Percentiles rank a stretch among this genome's conserved stretches.
Evolutionary conservation across 495 filamentous ascomycete genomes (phyloP).

Genomic region (Arthonia radiata): DNA sequence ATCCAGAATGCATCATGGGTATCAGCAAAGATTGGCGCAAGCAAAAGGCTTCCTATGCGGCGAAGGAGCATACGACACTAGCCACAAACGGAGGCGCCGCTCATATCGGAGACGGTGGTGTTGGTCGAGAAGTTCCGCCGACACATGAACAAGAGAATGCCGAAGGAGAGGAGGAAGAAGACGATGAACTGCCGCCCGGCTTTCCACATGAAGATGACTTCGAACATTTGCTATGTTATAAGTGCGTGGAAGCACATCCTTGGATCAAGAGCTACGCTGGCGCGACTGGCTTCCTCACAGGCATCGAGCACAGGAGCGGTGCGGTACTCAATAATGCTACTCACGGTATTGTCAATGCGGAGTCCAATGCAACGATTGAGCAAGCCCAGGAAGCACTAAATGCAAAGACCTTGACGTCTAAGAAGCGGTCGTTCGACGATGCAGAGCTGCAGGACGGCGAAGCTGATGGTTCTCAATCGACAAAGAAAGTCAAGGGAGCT

Average conservation of each 20-base stretch:
- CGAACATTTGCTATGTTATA: conserved; percentile 75
- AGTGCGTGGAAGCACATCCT: conserved; percentile 66
- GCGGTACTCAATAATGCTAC: too few relatives aligned
- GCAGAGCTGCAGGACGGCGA: conserved; percentile 8
- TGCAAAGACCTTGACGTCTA: too few relatives aligned
- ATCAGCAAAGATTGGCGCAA: conserved; percentile 25
- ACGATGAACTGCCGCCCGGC: conserved; percentile 40
- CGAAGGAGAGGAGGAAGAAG: conserved; percentile 10
- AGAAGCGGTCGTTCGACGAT: too few relatives aligned
- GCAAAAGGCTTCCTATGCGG: conserved; percentile 3
- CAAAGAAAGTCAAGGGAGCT: conserved; percentile 3
- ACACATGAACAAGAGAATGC: conserved; percentile 2
- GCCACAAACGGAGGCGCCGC: conserved; percentile 2
- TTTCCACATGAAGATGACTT: conserved; percentile 81
- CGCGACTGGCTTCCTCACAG: conserved; percentile 50
- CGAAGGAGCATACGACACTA: conserved; percentile 1
- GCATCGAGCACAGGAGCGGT: conserved; percentile 24
- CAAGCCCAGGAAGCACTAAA: too few relatives aligned
- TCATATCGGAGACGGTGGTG: conserved; percentile 2
- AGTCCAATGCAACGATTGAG: conserved; percentile 7
- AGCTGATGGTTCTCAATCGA: conserved; percentile 1
- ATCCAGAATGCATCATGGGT: conserved; percentile 84
- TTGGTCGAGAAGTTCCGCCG: conserved; percentile 5
- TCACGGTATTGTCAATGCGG: conserved; percentile 1
- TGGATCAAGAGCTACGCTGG: conserved; percentile 91